A percentile compares a stretch with the other conserved stretches of the same genome.
Conservation (phyloP, 768 basidiomycete genomes). For the Paxillus involutus region DNA sequence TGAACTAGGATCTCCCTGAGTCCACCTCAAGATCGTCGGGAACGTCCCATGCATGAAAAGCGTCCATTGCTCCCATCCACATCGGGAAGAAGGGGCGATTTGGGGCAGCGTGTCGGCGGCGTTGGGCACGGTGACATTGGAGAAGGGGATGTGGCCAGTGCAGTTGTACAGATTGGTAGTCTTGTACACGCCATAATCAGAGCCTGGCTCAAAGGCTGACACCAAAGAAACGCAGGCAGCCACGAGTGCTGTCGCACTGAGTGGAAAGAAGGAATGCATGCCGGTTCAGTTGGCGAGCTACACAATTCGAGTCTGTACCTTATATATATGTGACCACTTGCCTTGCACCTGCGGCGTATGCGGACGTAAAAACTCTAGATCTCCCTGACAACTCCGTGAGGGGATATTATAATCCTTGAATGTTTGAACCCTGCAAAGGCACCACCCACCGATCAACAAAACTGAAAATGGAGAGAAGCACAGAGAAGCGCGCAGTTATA, state of each 20-base stretch:
- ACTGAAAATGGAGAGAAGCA: no score
- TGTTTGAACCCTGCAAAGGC: no score
- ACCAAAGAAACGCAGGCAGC: neutral
- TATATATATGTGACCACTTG: no score
- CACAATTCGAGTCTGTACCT: no score
- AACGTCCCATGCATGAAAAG: constrained; percentile 11
- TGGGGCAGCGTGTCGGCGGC: constrained; percentile 17
- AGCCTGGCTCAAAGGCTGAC: constrained; percentile 8
- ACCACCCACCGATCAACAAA: no score
- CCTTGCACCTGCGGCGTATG: no score
- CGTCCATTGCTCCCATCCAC: constrained; percentile 18
- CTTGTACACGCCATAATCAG: constrained; percentile 11
- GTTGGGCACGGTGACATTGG: constrained; percentile 14
- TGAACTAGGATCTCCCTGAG: constrained; percentile 7
- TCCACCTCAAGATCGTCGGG: constrained; percentile 15
- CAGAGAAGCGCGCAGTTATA: no score
- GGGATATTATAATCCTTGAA: no score
- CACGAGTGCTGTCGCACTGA: neutral
- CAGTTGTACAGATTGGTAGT: constrained; percentile 19
- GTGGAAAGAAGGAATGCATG: neutral
- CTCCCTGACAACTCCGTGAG: no score
- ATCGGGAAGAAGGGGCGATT: neutral
- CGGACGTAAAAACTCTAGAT: no score
- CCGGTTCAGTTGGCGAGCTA: no score
- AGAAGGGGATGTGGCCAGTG: constrained; percentile 5